Evolutionary conservation across 768 basidiomycete species (phyloP), one percentile per base, ranked within the genome.

Genomic region (Epithele typhae): DNA sequence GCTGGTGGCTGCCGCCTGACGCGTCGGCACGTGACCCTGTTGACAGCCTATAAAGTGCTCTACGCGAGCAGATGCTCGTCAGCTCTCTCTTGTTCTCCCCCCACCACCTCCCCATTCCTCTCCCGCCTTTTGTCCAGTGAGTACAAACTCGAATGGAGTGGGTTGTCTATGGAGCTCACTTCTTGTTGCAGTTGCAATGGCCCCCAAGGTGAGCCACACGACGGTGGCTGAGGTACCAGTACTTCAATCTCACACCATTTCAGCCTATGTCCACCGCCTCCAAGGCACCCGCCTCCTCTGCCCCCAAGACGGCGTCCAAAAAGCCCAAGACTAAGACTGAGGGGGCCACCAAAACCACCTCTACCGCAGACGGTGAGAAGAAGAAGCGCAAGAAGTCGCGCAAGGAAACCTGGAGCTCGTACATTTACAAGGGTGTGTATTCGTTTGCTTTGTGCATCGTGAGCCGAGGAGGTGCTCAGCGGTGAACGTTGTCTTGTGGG

Each of bases 391-490:
- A 76, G 67, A 90, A 89, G 77, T 65, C 77, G 40, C 79, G 86
- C 62, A 85, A 86, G 75, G 85, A 87, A 72, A 87, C 85, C 3
- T 87, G 86, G 75, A 81, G 81, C 63, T 84, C 87, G 23, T 91
- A 91, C 73, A 87, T 92, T 63, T 87, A 86, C 74, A 87, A 86
- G 68, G 82, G 82, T 83, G 37, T 49, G 73, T 59, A n/a, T n/a
- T n/a, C n/a, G n/a, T n/a, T n/a, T n/a, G n/a, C n/a, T n/a, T n/a
- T n/a, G n/a, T n/a, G n/a, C n/a, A n/a, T n/a, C n/a, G n/a, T n/a
- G n/a, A n/a, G n/a, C n/a, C n/a, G n/a, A n/a, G n/a, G n/a, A n/a
- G n/a, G 27, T 30, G 27, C 14, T 30, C 27, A 14, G 8, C 27
- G 14, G 27, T 30, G n/a, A 30, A 14, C 14, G 8, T 30, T 7